A percentile compares a stretch with the other conserved stretches of the same genome.
Conservation (phyloP, 176 grass and related monocot species). For the Paspalum notatum region DNA sequence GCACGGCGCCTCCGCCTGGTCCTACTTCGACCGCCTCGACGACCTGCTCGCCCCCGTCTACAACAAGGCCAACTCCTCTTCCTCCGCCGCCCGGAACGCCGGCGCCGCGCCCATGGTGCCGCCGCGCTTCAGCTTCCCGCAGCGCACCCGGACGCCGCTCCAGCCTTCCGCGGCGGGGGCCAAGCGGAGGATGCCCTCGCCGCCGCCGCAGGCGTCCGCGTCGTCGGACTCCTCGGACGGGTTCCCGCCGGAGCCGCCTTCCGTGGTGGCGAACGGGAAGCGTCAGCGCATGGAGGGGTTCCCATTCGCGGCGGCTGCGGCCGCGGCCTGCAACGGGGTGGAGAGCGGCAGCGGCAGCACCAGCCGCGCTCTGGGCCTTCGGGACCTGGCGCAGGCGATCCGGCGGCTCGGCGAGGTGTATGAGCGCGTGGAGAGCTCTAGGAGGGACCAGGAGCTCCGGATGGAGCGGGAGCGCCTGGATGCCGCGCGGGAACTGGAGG, state of each 20-base stretch:
- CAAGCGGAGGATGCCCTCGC: slow-evolving; percentile 53
- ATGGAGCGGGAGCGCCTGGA: slow-evolving; percentile 83
- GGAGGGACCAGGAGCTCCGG: slow-evolving; percentile 71
- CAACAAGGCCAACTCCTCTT: slow-evolving; percentile 37
- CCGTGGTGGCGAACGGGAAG: slow-evolving; percentile 59
- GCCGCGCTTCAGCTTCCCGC: slow-evolving; percentile 64
- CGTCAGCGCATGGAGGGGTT: slow-evolving; percentile 33
- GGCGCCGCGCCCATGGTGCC: slow-evolving; percentile 38
- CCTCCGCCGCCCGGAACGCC: slow-evolving; percentile 27
- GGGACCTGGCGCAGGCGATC: slow-evolving; percentile 63
- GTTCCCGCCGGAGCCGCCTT: slow-evolving; percentile 65
- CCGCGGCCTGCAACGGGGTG: slow-evolving; percentile 4
- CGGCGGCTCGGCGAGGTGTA: slow-evolving; percentile 72
- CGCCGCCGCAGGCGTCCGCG: slow-evolving; percentile 47
- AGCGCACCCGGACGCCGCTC: slow-evolving; percentile 63
- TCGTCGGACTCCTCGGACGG: slow-evolving; percentile 88
- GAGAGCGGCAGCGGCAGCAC: slow-evolving; percentile 26
- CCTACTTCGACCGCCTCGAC: slow-evolving; percentile 81
- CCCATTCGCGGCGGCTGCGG: background rate
- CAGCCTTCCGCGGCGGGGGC: slow-evolving; percentile 12
- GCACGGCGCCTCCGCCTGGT: slow-evolving; percentile 63
- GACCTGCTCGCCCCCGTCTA: slow-evolving; percentile 67
- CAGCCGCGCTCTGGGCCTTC: slow-evolving; percentile 48
- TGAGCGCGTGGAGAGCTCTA: slow-evolving; percentile 76
- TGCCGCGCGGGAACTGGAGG: slow-evolving; percentile 60